phyloP scores from a whole-genome alignment of 164 flowering plant species.

The Piper betle region DNA sequence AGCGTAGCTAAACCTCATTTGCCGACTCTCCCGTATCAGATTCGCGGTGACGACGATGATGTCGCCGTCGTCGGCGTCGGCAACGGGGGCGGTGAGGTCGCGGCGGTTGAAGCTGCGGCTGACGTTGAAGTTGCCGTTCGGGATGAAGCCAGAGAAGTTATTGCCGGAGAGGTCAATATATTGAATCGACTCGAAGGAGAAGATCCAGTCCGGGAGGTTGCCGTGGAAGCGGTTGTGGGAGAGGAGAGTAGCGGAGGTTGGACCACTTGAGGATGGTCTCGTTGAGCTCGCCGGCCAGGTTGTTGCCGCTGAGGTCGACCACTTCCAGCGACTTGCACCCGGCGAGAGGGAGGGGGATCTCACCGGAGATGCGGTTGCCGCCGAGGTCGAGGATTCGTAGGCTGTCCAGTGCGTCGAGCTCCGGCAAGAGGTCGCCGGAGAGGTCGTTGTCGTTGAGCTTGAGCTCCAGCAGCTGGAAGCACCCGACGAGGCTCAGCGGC shows the following conservation, averaged over 20 bases:
- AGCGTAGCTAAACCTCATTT: conserved; percentile 39
- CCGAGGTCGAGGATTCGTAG: conserved; percentile 72
- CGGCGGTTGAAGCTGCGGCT: conserved; percentile 34
- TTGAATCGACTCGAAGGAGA: conserved; percentile 45
- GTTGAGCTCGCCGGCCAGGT: conserved; percentile 57
- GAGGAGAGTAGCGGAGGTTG: conserved; percentile 60
- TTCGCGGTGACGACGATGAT: conserved; percentile 23
- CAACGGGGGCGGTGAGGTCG: conserved; percentile 1
- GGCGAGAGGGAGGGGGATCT: conserved; percentile 80
- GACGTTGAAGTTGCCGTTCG: conserved; percentile 53
- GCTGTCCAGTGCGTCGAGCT: conserved; percentile 81
- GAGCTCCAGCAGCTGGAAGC: conserved; percentile 78
- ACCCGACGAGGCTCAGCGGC: conserved; percentile 77
- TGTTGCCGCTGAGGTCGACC: conserved; percentile 77
- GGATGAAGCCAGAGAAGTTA: conserved; percentile 66
- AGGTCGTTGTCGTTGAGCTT: conserved; percentile 67
- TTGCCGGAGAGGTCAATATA: conserved; percentile 63
- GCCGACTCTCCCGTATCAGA: conserved; percentile 24
- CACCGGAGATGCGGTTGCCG: conserved; percentile 69
- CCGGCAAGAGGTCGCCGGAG: conserved; percentile 77
- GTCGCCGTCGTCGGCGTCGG: conserved; percentile 15
- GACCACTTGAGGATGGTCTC: conserved; percentile 82
- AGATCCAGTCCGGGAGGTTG: conserved; percentile 64
- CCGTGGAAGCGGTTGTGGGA: conserved; percentile 66
- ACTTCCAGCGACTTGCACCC: conserved; percentile 87